Evolutionary conservation across 805 yeast genomes (phyloP).

Genomic region (Lachancea nothofagi): DNA sequence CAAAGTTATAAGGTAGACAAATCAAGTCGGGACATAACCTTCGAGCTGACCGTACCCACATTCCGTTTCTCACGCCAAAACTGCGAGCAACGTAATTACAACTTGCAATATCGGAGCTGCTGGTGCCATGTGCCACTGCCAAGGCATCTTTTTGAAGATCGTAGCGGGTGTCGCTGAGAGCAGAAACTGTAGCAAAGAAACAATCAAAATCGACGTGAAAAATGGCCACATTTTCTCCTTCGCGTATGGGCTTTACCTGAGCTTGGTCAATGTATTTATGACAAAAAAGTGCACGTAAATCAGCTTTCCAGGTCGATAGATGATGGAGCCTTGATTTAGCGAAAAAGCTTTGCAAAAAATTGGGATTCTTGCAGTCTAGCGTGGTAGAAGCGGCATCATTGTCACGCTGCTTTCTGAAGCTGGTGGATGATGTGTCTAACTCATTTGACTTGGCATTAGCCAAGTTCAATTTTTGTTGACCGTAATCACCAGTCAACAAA

Average conservation of each 20-base stretch:
- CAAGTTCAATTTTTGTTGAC: conserved; percentile 38
- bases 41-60: conserved; percentile 76
- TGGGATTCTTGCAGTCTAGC: conserved; percentile 68
- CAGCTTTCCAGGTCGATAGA: conserved; percentile 80
- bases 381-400: conserved; percentile 6
- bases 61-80: conserved; percentile 79
- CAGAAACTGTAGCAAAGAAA: conserved; percentile 84
- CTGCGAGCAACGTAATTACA: conserved; percentile 84
- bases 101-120: conserved; percentile 73
- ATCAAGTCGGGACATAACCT: conserved; percentile 60
- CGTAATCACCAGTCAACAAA: conserved; percentile 44
- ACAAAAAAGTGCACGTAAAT: conserved; percentile 57
- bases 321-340: conserved; percentile 83
- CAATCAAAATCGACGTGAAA: conserved; percentile 91
- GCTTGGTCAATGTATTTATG: conserved; percentile 37
- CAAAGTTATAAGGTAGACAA: conserved; percentile 67
- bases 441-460: too few species aligned
- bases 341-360: conserved; percentile 66
- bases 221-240: conserved; percentile 33
- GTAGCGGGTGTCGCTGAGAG: conserved; percentile 41
- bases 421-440: too few species aligned
- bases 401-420: too few species aligned
- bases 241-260: conserved; percentile 9
- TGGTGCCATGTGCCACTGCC: conserved; percentile 51
- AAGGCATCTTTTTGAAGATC: conserved; percentile 48